Conservation (phyloP, 2,329 filamentous ascomycete genomes). For the Leptographium lundbergii region DNA sequence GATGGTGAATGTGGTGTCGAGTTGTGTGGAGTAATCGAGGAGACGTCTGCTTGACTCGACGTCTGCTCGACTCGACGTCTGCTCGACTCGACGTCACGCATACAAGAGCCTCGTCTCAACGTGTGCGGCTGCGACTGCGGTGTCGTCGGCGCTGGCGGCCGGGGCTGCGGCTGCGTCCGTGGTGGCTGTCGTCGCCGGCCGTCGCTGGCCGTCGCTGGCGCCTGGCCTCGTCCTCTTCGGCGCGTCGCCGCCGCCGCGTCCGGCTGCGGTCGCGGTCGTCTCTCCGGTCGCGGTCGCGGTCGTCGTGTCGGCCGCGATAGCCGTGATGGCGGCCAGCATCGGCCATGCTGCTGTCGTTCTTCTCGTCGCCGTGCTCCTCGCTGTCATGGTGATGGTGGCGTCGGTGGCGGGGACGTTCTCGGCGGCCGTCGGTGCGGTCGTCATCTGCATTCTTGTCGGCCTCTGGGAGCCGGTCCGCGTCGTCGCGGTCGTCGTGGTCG, state of each 20-base stretch:
- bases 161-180: neutral
- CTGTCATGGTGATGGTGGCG: neutral
- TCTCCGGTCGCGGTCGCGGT: neutral
- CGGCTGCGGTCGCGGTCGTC: conserved; percentile 11
- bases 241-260: conserved; percentile 3
- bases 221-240: neutral
- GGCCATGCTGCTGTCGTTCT: neutral
- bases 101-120: neutral
- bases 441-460: neutral
- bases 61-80: too few relatives aligned
- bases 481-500: neutral
- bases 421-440: neutral
- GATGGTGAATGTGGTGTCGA: neutral
- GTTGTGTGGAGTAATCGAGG: neutral
- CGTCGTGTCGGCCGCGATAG: conserved; percentile 6
- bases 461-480: neutral
- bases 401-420: neutral
- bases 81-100: too few relatives aligned
- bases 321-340: neutral
- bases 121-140: neutral
- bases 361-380: too few relatives aligned
- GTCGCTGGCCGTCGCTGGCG: conserved; percentile 9
- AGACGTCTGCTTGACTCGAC: too few relatives aligned
- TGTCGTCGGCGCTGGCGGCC: neutral
- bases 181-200: conserved; percentile 19